A percentile compares a stretch with the other conserved stretches of the same genome.
These are phyloP conservation scores for Hansfordia pulvinata DNA, from an alignment of 2,329 filamentous ascomycete species.

Conservation along the genomic window DNA sequence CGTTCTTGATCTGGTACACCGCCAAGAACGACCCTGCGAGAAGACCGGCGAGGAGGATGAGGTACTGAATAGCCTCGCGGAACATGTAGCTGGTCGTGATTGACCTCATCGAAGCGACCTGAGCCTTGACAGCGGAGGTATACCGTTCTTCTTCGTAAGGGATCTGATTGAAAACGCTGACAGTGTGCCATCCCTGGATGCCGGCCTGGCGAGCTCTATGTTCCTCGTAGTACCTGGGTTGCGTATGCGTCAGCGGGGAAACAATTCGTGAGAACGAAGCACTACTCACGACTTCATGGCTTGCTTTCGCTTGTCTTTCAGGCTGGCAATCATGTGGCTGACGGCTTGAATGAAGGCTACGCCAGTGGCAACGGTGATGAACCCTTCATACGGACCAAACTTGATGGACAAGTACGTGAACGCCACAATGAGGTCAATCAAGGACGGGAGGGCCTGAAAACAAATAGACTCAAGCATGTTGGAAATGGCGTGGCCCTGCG, in stretches of 20 bases:
- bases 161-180: constrained; percentile 45
- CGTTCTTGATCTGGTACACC: constrained; percentile 52
- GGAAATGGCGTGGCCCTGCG: constrained; percentile 37
- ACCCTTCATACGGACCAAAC: constrained; percentile 47
- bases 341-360: constrained; percentile 42
- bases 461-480: constrained; percentile 43
- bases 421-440: constrained; percentile 45
- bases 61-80: constrained; percentile 40
- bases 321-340: constrained; percentile 33
- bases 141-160: constrained; percentile 41
- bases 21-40: constrained; percentile 47
- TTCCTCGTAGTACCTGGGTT: constrained; percentile 34
- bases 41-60: constrained; percentile 57
- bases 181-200: constrained; percentile 45
- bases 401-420: constrained; percentile 44
- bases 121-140: constrained; percentile 30
- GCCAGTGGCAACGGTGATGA: constrained; percentile 46
- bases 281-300: constrained; percentile 30
- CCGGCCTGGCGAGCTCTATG: constrained; percentile 40
- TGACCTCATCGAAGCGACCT: constrained; percentile 21
- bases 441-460: constrained; percentile 43
- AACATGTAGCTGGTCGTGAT: constrained; percentile 30
- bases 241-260: too few species aligned
- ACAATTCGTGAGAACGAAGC: too few species aligned
- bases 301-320: constrained; percentile 33